Conservation (phyloP, 2,329 filamentous ascomycete genomes). For the Fusarium redolens region DNA sequence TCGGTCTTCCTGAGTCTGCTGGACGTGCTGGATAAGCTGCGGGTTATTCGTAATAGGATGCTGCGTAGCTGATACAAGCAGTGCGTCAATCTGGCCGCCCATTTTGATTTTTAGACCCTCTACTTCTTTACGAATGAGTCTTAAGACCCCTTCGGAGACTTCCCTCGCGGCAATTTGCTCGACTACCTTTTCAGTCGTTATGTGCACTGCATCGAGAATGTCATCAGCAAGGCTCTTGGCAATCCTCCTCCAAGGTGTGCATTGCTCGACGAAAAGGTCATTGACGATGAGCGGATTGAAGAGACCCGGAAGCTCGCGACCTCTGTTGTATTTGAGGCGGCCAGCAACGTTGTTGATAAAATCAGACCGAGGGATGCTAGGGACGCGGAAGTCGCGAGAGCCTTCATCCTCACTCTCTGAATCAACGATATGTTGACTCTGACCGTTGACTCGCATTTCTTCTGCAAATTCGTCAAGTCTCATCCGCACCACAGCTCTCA, state of each 20-base stretch:
- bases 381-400: fast-evolving
- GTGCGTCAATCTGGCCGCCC: background rate
- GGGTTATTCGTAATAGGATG: background rate
- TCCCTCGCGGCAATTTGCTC: background rate
- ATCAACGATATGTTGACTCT: background rate
- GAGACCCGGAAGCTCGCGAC: conserved; percentile 67
- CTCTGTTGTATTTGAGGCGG: conserved; percentile 40
- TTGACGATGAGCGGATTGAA: conserved; percentile 70
- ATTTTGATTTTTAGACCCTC: background rate
- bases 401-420: background rate
- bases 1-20: background rate
- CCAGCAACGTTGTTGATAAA: conserved; percentile 39
- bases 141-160: background rate
- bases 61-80: background rate
- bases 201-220: conserved; percentile 26
- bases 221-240: conserved; percentile 45
- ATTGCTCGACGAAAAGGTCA: conserved; percentile 71
- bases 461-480: background rate
- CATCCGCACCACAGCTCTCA: background rate
- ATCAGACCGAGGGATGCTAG: conserved; percentile 11
- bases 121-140: background rate
- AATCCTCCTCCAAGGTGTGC: conserved; percentile 62
- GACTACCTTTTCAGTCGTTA: background rate
- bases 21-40: background rate
- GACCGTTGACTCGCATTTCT: background rate